These are phyloP conservation scores for Colletotrichum tabaci DNA, from an alignment of 2,329 filamentous ascomycete genomes.

Conservation along the genomic window DNA sequence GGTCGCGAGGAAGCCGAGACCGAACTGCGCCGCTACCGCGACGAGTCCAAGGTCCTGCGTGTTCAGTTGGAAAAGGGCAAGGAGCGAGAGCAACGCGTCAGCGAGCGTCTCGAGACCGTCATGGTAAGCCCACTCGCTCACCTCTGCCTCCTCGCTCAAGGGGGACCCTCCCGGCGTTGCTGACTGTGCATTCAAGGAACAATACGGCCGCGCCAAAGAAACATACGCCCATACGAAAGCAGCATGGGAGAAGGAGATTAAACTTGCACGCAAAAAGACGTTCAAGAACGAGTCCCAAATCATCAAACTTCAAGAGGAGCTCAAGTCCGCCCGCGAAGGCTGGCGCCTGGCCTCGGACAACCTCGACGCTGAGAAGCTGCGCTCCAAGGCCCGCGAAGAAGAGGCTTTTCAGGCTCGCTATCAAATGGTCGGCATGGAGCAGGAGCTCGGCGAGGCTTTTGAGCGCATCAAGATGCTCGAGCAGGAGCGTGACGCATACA, in stretches of 20 bases:
- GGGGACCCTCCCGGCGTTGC: constrained; percentile 10
- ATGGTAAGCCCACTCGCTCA: constrained; percentile 66
- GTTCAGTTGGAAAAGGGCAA: constrained; percentile 75
- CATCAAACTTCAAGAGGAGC: constrained; percentile 81
- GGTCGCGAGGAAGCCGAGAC: constrained; percentile 80
- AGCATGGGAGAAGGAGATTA: constrained; percentile 82
- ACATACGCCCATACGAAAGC: constrained; percentile 76
- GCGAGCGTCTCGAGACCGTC: constrained; percentile 76
- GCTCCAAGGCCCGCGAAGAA: constrained; percentile 74
- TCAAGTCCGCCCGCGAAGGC: constrained; percentile 73
- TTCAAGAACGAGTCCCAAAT: constrained; percentile 81
- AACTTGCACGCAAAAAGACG: constrained; percentile 78
- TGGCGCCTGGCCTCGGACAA: constrained; percentile 70
- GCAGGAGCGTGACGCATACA: constrained; percentile 82
- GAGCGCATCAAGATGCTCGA: constrained; percentile 77
- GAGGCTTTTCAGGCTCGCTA: constrained; percentile 79
- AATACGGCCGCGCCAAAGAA: constrained; percentile 79
- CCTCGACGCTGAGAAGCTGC: constrained; percentile 75
- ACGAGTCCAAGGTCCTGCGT: constrained; percentile 70
- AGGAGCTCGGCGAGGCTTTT: constrained; percentile 76
- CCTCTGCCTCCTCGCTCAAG: neutral
- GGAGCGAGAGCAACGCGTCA: constrained; percentile 76
- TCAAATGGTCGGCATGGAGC: constrained; percentile 74
- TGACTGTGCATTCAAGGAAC: constrained; percentile 67
- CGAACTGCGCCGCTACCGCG: constrained; percentile 75